Evolutionary conservation across 305 asterid species (phyloP).

Genomic region (Caryopteris hybrid): DNA sequence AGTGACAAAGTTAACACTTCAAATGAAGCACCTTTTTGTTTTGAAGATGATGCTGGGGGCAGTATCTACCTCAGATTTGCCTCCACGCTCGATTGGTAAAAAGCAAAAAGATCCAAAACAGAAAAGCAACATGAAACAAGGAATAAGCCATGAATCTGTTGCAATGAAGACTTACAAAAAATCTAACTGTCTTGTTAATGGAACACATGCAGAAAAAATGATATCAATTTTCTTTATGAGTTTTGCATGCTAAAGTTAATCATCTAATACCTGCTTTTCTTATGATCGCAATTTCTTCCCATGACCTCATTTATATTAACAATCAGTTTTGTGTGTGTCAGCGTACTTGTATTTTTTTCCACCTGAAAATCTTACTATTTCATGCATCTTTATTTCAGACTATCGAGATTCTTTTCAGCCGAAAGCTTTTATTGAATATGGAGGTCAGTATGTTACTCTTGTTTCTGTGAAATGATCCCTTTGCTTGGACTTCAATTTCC

Average conservation of each 20-base stretch:
- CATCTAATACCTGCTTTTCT: not conserved
- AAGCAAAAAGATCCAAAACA: not conserved
- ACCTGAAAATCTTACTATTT: constrained; percentile 9
- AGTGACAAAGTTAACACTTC: no score
- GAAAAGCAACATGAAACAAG: not conserved
- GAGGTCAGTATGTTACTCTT: constrained; percentile 59
- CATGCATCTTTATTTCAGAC: constrained; percentile 57
- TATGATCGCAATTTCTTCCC: not conserved
- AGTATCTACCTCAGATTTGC: not conserved
- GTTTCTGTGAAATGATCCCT: not conserved
- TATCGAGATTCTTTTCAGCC: constrained; percentile 86
- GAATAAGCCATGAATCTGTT: not conserved
- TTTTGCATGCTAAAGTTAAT: not conserved
- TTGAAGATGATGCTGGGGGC: not conserved
- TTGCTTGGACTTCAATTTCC: constrained; percentile 3
- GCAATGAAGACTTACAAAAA: not conserved
- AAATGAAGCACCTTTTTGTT: not conserved
- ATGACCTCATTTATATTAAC: not conserved
- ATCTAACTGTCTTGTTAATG: not conserved
- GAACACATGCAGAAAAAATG: not conserved
- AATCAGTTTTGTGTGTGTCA: not conserved
- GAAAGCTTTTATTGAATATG: constrained; percentile 63
- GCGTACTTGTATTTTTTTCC: not conserved
- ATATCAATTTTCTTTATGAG: not conserved
- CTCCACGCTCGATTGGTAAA: not conserved